phyloP scores from a whole-genome alignment of 306 rosid species.

The Lagenaria siceraria region DNA sequence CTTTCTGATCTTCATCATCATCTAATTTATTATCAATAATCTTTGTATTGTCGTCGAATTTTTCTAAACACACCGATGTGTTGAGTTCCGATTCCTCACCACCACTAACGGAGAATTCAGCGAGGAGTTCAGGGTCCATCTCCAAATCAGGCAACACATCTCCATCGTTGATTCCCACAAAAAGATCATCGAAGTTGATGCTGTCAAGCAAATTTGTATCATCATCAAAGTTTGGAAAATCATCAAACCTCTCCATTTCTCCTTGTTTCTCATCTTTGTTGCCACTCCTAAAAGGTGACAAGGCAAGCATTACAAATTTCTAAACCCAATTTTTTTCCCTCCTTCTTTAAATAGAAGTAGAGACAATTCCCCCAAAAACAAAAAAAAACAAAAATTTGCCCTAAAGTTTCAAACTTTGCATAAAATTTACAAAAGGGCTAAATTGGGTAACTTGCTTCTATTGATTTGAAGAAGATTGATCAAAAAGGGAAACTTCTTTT shows the following conservation, averaged over 20 bases:
- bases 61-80: slow-evolving; percentile 27
- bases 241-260: slow-evolving; percentile 43
- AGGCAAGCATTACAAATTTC: slow-evolving; percentile 48
- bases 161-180: slow-evolving; percentile 41
- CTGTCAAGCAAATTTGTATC: slow-evolving; percentile 44
- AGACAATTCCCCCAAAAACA: no score
- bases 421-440: neutral
- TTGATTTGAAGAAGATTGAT: neutral
- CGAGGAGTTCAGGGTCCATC: slow-evolving; percentile 65
- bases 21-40: neutral
- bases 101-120: slow-evolving; percentile 41
- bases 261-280: slow-evolving; percentile 40
- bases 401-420: neutral
- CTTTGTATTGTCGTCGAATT: slow-evolving; percentile 3
- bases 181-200: slow-evolving; percentile 69
- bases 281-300: slow-evolving; percentile 45
- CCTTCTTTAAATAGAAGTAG: no score
- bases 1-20: slow-evolving; percentile 27
- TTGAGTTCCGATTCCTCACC: slow-evolving; percentile 43
- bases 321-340: neutral
- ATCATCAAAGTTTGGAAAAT: slow-evolving; percentile 41
- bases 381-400: neutral
- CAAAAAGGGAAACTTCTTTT: neutral
- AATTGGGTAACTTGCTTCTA: neutral
- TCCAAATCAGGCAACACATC: slow-evolving; percentile 77